Evolutionary conservation across 2,329 filamentous ascomycete genomes (phyloP), one percentile per base, ranked within the genome.

Genomic region (Penicillium digitatum): DNA sequence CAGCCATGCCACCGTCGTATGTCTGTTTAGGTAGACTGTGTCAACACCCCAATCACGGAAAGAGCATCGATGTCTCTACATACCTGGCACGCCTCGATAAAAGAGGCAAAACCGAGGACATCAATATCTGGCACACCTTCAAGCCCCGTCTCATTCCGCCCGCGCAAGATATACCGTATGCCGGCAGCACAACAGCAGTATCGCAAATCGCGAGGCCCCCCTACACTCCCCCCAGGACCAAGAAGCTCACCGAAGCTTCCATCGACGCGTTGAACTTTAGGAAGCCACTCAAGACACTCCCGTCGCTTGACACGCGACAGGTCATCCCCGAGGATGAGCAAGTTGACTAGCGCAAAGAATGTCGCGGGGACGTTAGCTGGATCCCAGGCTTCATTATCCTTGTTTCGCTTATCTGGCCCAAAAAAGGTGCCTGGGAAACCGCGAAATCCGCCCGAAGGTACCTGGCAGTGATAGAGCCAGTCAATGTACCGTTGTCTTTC

Each of bases 241-340:
- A 93, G 69, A 1, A 89, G 82, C 73, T 99, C 92, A 0, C 92
- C 94, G 71, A 99, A 97, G 65, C 91, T 95, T 2, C 94, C 94
- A 69, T 97, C 89, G 0, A 77, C 73, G 26, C 91, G 82, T 77
- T 99, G 94, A 71, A 97, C 74, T 48, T 72, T 81, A 52, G 77
- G 80, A 60, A 99, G 74, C 91, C 93, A 96, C 38, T 73, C 67
- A 62, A 97, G 72, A 57, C 88, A 87, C 56, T 83, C 82, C 38
- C 66, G 76, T 54, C 89, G 81, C 58, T 87, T 81, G 8, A 99
- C 86, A 1, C 85, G 81, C 3, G 77, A 74, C 62, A 90, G 66
- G 66, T 85, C 81, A 67, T 87, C 84, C 4, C 81, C 79, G n/a
- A 89, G 72, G 6, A 86, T 78, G 1, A 87, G 81, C 26, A 99